These are phyloP conservation scores for Neltuma alba DNA, from an alignment of 306 rosid species.

Conservation along the genomic window DNA sequence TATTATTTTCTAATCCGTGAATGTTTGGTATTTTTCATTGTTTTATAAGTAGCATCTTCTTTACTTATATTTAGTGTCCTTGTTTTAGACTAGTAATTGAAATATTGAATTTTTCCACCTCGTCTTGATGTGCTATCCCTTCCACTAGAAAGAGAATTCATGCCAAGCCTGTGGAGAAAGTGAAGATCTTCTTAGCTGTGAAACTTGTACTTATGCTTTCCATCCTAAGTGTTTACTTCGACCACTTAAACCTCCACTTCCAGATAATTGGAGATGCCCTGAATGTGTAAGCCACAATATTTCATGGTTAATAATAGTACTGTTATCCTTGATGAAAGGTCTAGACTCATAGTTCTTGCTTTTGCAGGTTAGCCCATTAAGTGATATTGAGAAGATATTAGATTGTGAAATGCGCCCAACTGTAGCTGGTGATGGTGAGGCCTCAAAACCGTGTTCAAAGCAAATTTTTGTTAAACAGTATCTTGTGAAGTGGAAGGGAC, in stretches of 20 bases:
- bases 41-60: constrained; percentile 29
- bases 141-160: constrained; percentile 75
- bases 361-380: constrained; percentile 94
- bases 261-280: constrained; percentile 89
- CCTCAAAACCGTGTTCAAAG: constrained; percentile 71
- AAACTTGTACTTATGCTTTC: constrained; percentile 83
- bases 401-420: constrained; percentile 98
- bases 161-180: constrained; percentile 96
- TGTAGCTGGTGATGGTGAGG: constrained; percentile 73
- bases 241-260: constrained; percentile 67
- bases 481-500: constrained; percentile 97
- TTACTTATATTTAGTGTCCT: constrained; percentile 9
- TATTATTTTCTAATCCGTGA: neutral
- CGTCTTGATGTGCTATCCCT: constrained; percentile 17
- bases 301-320: constrained; percentile 27
- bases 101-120: neutral
- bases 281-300: constrained; percentile 75
- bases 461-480: constrained; percentile 94
- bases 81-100: constrained; percentile 13
- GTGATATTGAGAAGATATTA: constrained; percentile 86
- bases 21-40: constrained; percentile 9
- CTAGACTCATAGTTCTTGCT: constrained; percentile 24
- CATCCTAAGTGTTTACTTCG: constrained; percentile 91
- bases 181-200: constrained; percentile 77
- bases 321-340: constrained; percentile 30